These are phyloP conservation scores for Clonostachys byssicola DNA, from an alignment of 2,329 filamentous ascomycete species.

Conservation along the genomic window DNA sequence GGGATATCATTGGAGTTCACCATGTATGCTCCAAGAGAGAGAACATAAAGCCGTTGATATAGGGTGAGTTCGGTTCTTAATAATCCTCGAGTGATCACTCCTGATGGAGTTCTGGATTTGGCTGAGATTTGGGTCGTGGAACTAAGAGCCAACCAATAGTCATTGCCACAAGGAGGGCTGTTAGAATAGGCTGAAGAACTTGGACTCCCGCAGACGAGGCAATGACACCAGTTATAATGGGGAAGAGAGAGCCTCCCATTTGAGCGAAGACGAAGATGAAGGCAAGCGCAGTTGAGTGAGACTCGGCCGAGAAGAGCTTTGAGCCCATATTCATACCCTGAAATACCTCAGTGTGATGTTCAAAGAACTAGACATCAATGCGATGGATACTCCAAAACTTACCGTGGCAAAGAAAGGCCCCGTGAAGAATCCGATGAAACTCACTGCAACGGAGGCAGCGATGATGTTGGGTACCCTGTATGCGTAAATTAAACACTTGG, in stretches of 20 bases:
- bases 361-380: neutral
- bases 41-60: too few relatives aligned
- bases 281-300: constrained; percentile 27
- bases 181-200: constrained; percentile 47
- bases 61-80: too few relatives aligned
- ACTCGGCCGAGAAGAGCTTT: constrained; percentile 38
- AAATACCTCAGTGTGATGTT: too few relatives aligned
- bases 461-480: constrained; percentile 35
- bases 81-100: constrained; percentile 13
- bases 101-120: constrained; percentile 21
- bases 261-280: constrained; percentile 56
- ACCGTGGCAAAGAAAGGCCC: constrained; percentile 53
- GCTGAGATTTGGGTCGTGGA: constrained; percentile 24
- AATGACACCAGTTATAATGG: constrained; percentile 48
- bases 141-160: constrained; percentile 41
- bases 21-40: too few relatives aligned
- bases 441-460: constrained; percentile 47
- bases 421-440: constrained; percentile 51
- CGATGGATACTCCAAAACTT: neutral
- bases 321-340: constrained; percentile 6
- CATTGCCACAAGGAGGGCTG: constrained; percentile 39
- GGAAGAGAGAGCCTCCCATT: constrained; percentile 50
- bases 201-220: constrained; percentile 37
- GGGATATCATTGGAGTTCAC: too few relatives aligned
- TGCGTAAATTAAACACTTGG: neutral